phyloP scores from a whole-genome alignment of 225 moss, liverwort and hornwort genomes.

The Straminergon stramineum region DNA sequence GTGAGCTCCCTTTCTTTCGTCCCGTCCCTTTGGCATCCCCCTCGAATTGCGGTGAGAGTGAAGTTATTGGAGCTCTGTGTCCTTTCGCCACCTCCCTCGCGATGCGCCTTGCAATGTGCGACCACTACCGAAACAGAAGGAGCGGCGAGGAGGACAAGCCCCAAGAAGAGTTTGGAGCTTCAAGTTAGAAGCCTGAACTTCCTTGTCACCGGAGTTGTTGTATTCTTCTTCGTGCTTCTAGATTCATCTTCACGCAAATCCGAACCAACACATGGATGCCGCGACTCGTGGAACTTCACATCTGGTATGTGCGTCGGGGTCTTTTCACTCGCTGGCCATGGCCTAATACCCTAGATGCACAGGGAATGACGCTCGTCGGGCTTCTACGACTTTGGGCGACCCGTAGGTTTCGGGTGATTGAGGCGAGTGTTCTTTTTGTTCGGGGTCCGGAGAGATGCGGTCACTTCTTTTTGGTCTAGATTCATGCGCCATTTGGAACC shows the following conservation, averaged over 20 bases:
- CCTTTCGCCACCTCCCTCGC: neutral
- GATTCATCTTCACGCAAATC: constrained; percentile 7
- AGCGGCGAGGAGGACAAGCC: neutral
- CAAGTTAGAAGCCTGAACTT: neutral
- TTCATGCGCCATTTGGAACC: neutral
- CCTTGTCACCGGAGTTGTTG: neutral
- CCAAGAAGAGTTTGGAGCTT: neutral
- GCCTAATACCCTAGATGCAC: constrained; percentile 12
- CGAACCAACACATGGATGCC: neutral
- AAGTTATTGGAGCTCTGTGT: neutral
- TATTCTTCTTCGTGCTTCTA: neutral
- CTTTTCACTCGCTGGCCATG: neutral
- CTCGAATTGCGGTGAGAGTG: constrained; percentile 18
- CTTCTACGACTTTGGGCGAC: neutral
- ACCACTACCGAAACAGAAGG: neutral
- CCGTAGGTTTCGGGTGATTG: neutral
- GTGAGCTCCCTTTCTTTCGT: neutral
- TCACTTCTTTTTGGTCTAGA: neutral
- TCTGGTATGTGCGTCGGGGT: neutral
- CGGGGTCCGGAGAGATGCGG: neutral
- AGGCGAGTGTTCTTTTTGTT: neutral
- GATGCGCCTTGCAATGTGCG: constrained; percentile 1
- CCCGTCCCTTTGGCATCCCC: neutral
- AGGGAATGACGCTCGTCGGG: neutral
- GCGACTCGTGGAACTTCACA: neutral